These are phyloP conservation scores for Schizophyllum amplum DNA, from an alignment of 1,284 basidiomycete species.

Conservation along the genomic window DNA sequence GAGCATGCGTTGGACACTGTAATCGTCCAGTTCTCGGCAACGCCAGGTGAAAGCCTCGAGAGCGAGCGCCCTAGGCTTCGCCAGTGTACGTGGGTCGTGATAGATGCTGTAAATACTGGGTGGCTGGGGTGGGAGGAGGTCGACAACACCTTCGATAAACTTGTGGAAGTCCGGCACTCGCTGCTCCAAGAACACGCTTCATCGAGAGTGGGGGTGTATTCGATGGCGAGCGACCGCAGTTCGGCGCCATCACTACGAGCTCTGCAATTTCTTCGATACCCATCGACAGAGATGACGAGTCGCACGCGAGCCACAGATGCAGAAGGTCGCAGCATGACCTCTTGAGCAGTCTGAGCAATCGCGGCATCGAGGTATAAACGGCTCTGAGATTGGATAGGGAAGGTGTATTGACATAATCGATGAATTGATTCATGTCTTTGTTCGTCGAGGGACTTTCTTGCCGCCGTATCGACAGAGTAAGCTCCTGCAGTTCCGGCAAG, in stretches of 20 bases:
- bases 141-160: neutral
- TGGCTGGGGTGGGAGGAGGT: neutral
- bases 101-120: neutral
- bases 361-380: too few species aligned
- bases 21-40: neutral
- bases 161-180: too few species aligned
- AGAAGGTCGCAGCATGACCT: neutral
- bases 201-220: neutral
- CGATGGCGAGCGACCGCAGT: neutral
- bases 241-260: neutral
- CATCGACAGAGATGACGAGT: neutral
- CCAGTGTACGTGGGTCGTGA: neutral
- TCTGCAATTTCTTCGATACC: neutral
- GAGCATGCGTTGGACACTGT: neutral
- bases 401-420: too few species aligned
- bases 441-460: too few species aligned
- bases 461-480: too few species aligned
- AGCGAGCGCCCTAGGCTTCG: neutral
- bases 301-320: neutral
- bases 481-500: too few species aligned
- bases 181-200: neutral
- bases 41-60: neutral
- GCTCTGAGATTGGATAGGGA: too few species aligned
- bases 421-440: too few species aligned
- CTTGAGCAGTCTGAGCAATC: neutral